Conservation (phyloP, 768 basidiomycete genomes). For the Suillus alpinus region DNA sequence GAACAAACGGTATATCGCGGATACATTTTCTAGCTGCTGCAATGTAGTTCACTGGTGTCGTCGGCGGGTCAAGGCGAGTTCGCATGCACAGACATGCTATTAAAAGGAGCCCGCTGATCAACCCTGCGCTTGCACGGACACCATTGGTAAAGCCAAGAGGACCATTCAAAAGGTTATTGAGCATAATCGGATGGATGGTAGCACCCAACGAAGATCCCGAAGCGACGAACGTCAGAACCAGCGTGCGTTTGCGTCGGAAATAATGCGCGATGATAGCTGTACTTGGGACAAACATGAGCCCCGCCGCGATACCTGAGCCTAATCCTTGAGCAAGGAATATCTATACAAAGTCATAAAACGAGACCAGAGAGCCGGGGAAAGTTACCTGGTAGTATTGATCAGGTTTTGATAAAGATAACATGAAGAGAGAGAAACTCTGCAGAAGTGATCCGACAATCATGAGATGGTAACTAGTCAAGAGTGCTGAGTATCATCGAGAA, state of each 20-base stretch:
- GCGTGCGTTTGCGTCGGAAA: constrained; percentile 37
- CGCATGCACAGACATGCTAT: constrained; percentile 31
- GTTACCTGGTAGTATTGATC: constrained; percentile 42
- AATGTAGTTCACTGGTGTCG: constrained; percentile 13
- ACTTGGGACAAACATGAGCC: constrained; percentile 45
- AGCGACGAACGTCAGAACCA: constrained; percentile 43
- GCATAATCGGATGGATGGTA: constrained; percentile 27
- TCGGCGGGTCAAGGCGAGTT: constrained; percentile 38
- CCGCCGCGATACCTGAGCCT: constrained; percentile 43
- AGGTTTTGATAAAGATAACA: constrained; percentile 41
- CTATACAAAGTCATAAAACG: constrained; percentile 18
- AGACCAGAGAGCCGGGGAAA: constrained; percentile 2
- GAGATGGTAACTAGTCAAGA: constrained; percentile 2
- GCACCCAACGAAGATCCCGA: constrained; percentile 35
- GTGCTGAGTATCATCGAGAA: background rate
- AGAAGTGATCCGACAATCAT: constrained; percentile 17
- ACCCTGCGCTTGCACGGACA: constrained; percentile 46
- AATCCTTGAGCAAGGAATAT: constrained; percentile 51
- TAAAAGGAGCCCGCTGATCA: constrained; percentile 37
- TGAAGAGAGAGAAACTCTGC: constrained; percentile 28
- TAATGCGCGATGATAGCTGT: constrained; percentile 44
- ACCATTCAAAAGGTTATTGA: constrained; percentile 24
- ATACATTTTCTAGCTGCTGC: constrained; percentile 13
- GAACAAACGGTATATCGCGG: constrained; percentile 15
- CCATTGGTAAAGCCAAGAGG: constrained; percentile 41